phyloP scores from a whole-genome alignment of 352 stramenopile species.

The Globisporangium cylindrosporum region DNA sequence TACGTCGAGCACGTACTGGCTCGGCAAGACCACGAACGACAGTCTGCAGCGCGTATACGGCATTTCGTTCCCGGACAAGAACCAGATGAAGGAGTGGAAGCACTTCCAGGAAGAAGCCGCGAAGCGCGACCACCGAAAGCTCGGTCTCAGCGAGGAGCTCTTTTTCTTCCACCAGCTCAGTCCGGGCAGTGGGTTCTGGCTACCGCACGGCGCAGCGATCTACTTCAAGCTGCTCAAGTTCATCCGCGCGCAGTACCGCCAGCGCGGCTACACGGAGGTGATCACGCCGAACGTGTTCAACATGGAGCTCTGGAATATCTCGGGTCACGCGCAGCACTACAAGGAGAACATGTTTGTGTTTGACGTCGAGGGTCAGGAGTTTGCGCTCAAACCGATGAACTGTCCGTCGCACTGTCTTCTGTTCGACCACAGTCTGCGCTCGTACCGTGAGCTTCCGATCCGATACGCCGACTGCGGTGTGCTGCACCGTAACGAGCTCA shows the following conservation, averaged over 20 bases:
- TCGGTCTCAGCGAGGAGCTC: constrained; percentile 95
- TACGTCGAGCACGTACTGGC: constrained; percentile 93
- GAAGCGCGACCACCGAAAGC: constrained; percentile 94
- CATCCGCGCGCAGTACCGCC: constrained; percentile 83
- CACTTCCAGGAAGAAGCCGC: constrained; percentile 94
- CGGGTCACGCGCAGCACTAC: constrained; percentile 97
- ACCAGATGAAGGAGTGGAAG: constrained; percentile 86
- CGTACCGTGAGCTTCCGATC: constrained; percentile 94
- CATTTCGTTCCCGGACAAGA: constrained; percentile 92
- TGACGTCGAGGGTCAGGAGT: constrained; percentile 83
- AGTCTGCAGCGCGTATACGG: constrained; percentile 96
- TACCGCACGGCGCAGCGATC: constrained; percentile 96
- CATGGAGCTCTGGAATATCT: constrained; percentile 97
- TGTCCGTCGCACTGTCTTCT: constrained; percentile 97
- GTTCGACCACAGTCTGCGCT: constrained; percentile 95
- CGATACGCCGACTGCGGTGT: constrained; percentile 95
- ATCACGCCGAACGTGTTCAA: constrained; percentile 98
- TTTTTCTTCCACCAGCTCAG: constrained; percentile 95
- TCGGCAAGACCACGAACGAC: constrained; percentile 56
- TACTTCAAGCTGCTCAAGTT: constrained; percentile 96
- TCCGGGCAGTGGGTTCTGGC: constrained; percentile 96
- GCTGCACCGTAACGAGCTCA: constrained; percentile 95
- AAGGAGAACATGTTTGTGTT: constrained; percentile 95
- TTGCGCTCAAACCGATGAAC: constrained; percentile 99
- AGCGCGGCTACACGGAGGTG: constrained; percentile 94